Conservation (phyloP, 169 alveolate species). For the Cryptosporidium xiaoi region DNA sequence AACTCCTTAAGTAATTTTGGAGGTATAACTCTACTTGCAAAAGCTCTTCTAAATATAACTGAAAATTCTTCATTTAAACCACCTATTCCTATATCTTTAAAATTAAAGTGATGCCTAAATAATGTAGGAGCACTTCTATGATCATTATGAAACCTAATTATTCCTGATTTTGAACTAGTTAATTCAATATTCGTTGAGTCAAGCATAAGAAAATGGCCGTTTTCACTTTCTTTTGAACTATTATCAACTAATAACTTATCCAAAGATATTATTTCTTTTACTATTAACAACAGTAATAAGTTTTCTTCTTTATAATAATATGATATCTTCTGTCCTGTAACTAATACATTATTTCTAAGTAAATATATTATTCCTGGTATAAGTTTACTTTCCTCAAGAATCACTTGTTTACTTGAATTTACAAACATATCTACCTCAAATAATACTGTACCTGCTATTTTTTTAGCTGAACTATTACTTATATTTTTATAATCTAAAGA, state of each 20-base stretch:
- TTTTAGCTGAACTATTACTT: constrained; percentile 74
- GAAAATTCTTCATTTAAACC: constrained; percentile 94
- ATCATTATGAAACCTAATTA: constrained; percentile 74
- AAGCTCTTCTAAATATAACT: constrained; percentile 99
- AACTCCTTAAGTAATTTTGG: constrained; percentile 94
- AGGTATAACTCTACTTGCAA: constrained; percentile 98
- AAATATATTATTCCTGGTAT: constrained; percentile 68
- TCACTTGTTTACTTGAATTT: constrained; percentile 75
- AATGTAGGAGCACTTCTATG: constrained; percentile 77
- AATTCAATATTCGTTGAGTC: constrained; percentile 76
- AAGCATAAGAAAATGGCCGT: constrained; percentile 71
- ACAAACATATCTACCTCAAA: constrained; percentile 77
- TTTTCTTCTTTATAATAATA: constrained; percentile 74
- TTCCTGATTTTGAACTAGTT: constrained; percentile 67
- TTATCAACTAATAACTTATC: constrained; percentile 15
- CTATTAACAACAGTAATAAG: constrained; percentile 72
- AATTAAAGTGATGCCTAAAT: constrained; percentile 88
- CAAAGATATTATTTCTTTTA: constrained; percentile 74
- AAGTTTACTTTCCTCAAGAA: constrained; percentile 72
- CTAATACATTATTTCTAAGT: constrained; percentile 75
- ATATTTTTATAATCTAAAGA: constrained; percentile 50
- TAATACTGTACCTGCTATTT: constrained; percentile 76
- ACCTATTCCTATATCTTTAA: constrained; percentile 93
- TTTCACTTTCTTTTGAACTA: constrained; percentile 14
- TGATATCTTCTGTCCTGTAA: constrained; percentile 78